A percentile compares a stretch with the other conserved stretches of the same genome.
phyloP scores from a whole-genome alignment of 768 basidiomycete genomes.

The Boletus eberwhitei region DNA sequence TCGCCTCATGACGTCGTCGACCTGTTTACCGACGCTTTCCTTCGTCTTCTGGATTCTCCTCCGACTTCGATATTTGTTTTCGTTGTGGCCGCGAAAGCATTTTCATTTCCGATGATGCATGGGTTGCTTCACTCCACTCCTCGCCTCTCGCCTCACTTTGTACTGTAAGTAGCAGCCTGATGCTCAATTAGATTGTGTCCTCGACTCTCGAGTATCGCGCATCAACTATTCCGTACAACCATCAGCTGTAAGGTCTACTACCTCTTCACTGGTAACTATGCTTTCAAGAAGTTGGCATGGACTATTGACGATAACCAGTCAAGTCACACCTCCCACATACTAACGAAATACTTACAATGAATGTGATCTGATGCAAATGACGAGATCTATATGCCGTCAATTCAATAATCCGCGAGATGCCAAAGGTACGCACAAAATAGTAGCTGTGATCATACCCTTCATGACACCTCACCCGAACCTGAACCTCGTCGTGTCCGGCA shows the following conservation, averaged over 20 bases:
- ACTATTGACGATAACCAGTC: conserved; percentile 40
- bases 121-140: not conserved
- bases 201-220: not conserved
- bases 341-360: conserved; percentile 55
- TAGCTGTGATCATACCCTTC: conserved; percentile 89
- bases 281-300: conserved; percentile 86
- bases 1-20: conserved; percentile 9
- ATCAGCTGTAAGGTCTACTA: not conserved
- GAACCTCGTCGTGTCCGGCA: conserved; percentile 66
- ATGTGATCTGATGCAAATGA: conserved; percentile 90
- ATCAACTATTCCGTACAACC: conserved; percentile 7
- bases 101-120: conserved; percentile 1
- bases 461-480: conserved; percentile 76
- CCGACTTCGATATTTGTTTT: not conserved
- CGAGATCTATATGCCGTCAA: conserved; percentile 57
- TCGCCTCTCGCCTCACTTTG: conserved; percentile 4
- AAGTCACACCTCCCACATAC: conserved; percentile 1
- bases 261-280: conserved; percentile 32
- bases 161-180: not conserved
- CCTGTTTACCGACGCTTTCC: not conserved
- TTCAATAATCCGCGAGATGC: not conserved
- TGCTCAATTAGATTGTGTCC: not conserved
- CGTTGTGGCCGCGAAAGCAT: not conserved
- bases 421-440: conserved; percentile 61
- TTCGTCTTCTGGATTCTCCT: not conserved